Evolutionary conservation across 495 filamentous ascomycete genomes (phyloP), one percentile per base, ranked within the genome.

Genomic region (Xanthoparmelia taractica): DNA sequence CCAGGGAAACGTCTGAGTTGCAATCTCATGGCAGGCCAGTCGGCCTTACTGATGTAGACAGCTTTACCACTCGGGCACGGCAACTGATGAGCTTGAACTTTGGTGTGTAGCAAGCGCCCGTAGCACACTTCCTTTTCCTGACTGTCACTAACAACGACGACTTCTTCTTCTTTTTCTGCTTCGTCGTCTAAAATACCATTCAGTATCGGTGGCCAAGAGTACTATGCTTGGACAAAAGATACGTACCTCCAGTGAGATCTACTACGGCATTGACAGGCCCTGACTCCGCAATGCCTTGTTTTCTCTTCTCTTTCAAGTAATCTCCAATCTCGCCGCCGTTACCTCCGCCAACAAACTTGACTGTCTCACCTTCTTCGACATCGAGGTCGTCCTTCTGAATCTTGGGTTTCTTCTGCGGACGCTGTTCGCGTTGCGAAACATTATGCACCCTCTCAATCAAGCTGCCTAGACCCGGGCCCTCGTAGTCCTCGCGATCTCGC

Each of bases 11-110:
- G 81, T 58, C 77, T 80, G 10, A 95, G 77, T 6, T 81, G 72
- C 11, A 94, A 77, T 67, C 87, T 91, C 62, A 96, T 87, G 10
- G 82, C 75, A 1, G 90, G 87, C 88, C 90, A 94, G 56, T 80
- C 70, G 76, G 10, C 36, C 69, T 54, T 73, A 64, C 36, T 63
- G 10, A 69, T 62, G 57, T 75, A 74, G 12, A 84, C 78, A 18
- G 78, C 73, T 57, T 82, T 78, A n/a, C 78, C 74, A 20, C 78
- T 76, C 4, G 85, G 85, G 64, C 83, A 86, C 0, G 88, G 92
- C 2, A 96, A 82, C 18, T 75, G 69, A 65, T 85, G 78, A 25
- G 88, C 86, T 45, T 87, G 86, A 62, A 96, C 76, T 58, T 75
- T 85, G 6, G 86, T 85, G 25, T 80, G 78, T 43, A 90, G 84